Percentiles rank a stretch among this genome's conserved stretches.
Evolutionary conservation across 177 flowering plant genomes (phyloP).

Genomic region (Vitis hybrid): DNA sequence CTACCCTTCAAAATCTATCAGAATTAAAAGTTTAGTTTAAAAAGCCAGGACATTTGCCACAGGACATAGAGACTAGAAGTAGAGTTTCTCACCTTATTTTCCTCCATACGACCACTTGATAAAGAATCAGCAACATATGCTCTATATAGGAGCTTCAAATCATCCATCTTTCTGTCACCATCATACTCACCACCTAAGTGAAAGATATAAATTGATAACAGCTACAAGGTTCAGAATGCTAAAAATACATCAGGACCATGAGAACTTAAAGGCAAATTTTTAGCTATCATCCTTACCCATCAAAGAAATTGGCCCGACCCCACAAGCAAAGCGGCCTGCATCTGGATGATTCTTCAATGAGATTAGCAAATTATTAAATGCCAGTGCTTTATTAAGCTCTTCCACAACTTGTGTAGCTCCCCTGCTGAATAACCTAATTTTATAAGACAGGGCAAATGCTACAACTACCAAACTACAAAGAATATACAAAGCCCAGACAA

Average conservation of each 20-base stretch:
- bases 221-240: neutral
- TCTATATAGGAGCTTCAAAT: slow-evolving; percentile 84
- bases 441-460: slow-evolving; percentile 13
- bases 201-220: slow-evolving; percentile 15
- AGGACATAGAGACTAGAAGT: neutral
- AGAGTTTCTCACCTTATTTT: slow-evolving; percentile 58
- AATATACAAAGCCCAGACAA: neutral
- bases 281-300: slow-evolving; percentile 48
- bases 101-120: slow-evolving; percentile 74
- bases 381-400: slow-evolving; percentile 71
- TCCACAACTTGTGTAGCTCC: slow-evolving; percentile 52
- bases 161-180: slow-evolving; percentile 75
- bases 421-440: slow-evolving; percentile 30
- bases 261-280: neutral
- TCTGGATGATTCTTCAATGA: slow-evolving; percentile 67
- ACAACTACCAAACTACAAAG: neutral
- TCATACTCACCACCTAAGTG: slow-evolving; percentile 90
- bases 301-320: slow-evolving; percentile 80
- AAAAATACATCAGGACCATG: neutral
- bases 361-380: slow-evolving; percentile 62
- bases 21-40: slow-evolving; percentile 1
- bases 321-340: slow-evolving; percentile 63
- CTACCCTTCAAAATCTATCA: too few species aligned
- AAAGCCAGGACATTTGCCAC: neutral
- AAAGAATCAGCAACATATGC: slow-evolving; percentile 73